Base-by-base conservation (phyloP, 164 flowering plant genomes). In the Kingdonia uniflora region DNA sequence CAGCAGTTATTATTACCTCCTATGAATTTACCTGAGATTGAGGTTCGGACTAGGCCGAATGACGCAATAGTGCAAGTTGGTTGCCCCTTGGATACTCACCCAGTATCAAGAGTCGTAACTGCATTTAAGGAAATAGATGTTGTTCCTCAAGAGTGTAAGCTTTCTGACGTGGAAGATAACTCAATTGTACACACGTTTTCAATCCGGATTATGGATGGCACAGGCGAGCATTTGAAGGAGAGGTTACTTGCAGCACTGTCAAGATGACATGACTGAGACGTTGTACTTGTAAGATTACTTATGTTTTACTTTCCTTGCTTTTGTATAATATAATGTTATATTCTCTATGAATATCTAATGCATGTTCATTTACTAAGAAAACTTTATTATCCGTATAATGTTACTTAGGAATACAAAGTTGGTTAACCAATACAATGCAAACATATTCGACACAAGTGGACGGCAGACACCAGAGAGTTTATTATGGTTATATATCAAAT, bases 11-110 rank as follows among this genome's bases (percentile, higher is more conserved):
- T 3, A 8, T 29, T 29, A 29, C 6, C 20, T n/a, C 17, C 59
- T 42, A 17, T 61, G 4, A 8, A 29, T 29, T 29, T 29, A 14
- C 76, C 80, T 6, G 80, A 81, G 12, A 66, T 87, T 50, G 88
- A 80, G 58, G 75, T 81, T 51, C 80, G 76, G 65, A 58, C 66
- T 1, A 68, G 76, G 51, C 65, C 65, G 0, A 87, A 84, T 11
- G 82, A 77, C 40, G 69, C 86, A 19, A 67, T 87, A 58, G 80
- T 87, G 54, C 71, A 65, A 35, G 67, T 76, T 43, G 71, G 76
- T 59, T 79, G 76, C 49, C 82, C 87, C 1, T 57, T 82, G 66
- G 84, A 84, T 41, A 41, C 68, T 40, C 96, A 87, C 59, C 96
- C 96, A 0, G 76, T 76, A 24, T 70, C 84, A 16, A 51, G 51